Evolutionary conservation across 768 basidiomycete genomes (phyloP).

Genomic region (Baorangia bicolor): DNA sequence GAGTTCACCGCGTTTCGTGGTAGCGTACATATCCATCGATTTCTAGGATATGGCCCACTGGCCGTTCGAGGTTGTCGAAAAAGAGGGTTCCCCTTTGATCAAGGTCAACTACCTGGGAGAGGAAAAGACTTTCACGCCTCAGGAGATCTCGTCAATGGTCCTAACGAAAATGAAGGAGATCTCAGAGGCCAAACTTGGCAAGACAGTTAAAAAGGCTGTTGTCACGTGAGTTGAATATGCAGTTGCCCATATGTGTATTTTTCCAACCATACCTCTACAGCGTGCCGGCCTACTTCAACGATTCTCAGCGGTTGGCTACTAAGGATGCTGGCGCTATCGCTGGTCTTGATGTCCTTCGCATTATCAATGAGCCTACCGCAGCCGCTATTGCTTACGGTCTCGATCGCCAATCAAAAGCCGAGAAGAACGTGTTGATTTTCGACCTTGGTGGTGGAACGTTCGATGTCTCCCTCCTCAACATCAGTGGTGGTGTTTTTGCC

Average conservation of each 20-base stretch:
- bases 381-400: conserved; percentile 99
- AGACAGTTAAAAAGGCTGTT: conserved; percentile 97
- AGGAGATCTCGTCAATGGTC: conserved; percentile 99
- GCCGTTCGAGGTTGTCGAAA: conserved; percentile 97
- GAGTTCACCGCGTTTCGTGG: neutral
- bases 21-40: neutral
- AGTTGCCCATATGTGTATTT: neutral
- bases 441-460: conserved; percentile 99
- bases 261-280: conserved; percentile 33
- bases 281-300: conserved; percentile 99
- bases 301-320: conserved; percentile 98
- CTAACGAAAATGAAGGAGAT: conserved; percentile 99
- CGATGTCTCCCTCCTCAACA: conserved; percentile 98
- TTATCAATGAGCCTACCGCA: conserved; percentile 99
- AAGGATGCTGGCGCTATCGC: conserved; percentile 99
- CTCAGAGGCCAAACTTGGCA: conserved; percentile 98
- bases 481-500: conserved; percentile 97
- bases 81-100: conserved; percentile 96
- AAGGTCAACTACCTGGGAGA: conserved; percentile 94
- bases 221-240: conserved; percentile 72
- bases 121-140: conserved; percentile 94
- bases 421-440: conserved; percentile 99
- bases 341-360: conserved; percentile 98
- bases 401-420: conserved; percentile 89
- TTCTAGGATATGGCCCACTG: conserved; percentile 90